These are phyloP conservation scores for Myriangium duriaei DNA, from an alignment of 2,329 filamentous ascomycete species.

Conservation along the genomic window DNA sequence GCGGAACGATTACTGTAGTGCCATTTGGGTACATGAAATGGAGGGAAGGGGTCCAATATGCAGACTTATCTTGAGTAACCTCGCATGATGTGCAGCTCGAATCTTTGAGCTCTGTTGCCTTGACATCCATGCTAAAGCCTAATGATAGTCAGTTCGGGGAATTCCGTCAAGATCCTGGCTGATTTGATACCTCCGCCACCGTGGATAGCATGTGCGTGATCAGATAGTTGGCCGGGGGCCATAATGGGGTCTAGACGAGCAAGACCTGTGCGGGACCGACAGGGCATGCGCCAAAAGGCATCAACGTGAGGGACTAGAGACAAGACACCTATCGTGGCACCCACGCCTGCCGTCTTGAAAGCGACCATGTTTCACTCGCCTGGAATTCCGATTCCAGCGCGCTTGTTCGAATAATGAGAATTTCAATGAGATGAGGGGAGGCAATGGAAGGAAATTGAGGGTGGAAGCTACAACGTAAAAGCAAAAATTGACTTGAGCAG, in stretches of 20 bases:
- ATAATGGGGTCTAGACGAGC: constrained; percentile 61
- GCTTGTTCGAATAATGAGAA: background rate
- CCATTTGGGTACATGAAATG: constrained; percentile 65
- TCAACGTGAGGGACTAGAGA: constrained; percentile 19
- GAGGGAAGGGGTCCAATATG: constrained; percentile 67
- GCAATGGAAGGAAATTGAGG: constrained; percentile 4
- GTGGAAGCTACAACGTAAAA: too few species aligned
- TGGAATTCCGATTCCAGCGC: too few species aligned
- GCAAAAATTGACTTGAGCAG: too few species aligned
- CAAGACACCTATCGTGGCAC: constrained; percentile 16
- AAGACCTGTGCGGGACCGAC: constrained; percentile 55
- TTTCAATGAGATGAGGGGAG: constrained; percentile 5
- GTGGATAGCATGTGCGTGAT: constrained; percentile 63
- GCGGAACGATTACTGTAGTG: constrained; percentile 53
- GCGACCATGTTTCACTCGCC: constrained; percentile 8
- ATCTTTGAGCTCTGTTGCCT: constrained; percentile 42
- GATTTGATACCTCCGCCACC: constrained; percentile 62
- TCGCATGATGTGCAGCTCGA: constrained; percentile 69
- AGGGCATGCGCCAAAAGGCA: constrained; percentile 88
- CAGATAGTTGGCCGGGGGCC: constrained; percentile 43
- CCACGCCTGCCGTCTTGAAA: constrained; percentile 11
- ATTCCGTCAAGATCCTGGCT: background rate
- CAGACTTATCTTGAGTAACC: constrained; percentile 71
- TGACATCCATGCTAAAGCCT: constrained; percentile 54
- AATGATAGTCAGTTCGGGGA: constrained; percentile 12